These are phyloP conservation scores for Diaporthe sp. DNA, from an alignment of 2,329 filamentous ascomycete genomes.

Conservation along the genomic window DNA sequence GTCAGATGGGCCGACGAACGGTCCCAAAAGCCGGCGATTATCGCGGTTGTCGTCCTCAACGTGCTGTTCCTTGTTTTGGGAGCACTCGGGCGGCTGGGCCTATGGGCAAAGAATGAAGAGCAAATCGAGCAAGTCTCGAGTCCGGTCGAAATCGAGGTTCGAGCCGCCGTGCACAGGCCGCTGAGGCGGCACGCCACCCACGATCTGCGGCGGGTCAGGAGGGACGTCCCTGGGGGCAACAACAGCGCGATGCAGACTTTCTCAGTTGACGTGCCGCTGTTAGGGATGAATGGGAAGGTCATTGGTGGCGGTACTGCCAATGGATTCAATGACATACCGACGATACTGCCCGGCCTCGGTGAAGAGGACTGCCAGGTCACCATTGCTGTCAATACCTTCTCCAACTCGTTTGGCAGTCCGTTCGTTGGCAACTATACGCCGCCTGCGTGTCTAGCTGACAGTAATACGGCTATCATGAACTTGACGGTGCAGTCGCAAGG, in stretches of 20 bases:
- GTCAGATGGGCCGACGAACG: slow-evolving; percentile 23
- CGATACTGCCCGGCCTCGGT: neutral
- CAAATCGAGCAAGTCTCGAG: neutral
- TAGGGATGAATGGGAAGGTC: slow-evolving; percentile 25
- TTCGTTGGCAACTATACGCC: slow-evolving; percentile 67
- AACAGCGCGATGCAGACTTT: slow-evolving; percentile 30
- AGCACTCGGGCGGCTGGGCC: neutral
- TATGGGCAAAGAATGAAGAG: neutral
- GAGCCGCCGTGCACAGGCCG: slow-evolving; percentile 6
- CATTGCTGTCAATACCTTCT: slow-evolving; percentile 36
- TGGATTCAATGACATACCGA: slow-evolving; percentile 33
- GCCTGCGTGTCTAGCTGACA: slow-evolving; percentile 64
- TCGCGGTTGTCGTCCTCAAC: slow-evolving; percentile 12
- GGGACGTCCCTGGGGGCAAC: slow-evolving; percentile 12
- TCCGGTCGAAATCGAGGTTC: slow-evolving; percentile 22
- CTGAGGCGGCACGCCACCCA: slow-evolving; percentile 1
- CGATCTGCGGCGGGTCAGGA: slow-evolving; percentile 1
- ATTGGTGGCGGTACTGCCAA: slow-evolving; percentile 29
- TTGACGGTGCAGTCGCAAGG: slow-evolving; percentile 75
- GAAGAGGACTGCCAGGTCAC: slow-evolving; percentile 32
- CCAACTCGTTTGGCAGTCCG: slow-evolving; percentile 34
- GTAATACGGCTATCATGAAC: slow-evolving; percentile 75
- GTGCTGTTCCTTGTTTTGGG: neutral
- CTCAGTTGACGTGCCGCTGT: slow-evolving; percentile 35
- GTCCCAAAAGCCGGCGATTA: neutral